A percentile compares a stretch with the other conserved stretches of the same genome.
Evolutionary conservation across 1,139 yeast genomes (phyloP).

Genomic region (Suhomyces bribrorum): DNA sequence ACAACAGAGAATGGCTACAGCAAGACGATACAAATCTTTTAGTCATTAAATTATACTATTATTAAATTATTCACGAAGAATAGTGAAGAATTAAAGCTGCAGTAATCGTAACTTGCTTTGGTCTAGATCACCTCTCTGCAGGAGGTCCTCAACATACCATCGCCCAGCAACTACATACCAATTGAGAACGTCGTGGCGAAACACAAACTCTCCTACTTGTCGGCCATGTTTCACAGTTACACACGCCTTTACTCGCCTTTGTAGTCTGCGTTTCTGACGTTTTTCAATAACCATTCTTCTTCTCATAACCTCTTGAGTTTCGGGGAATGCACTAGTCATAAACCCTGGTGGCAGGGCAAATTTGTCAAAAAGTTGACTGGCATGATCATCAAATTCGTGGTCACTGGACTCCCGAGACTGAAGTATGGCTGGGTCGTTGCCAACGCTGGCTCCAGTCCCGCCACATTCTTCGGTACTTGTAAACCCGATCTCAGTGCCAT

Average conservation of each 20-base stretch:
- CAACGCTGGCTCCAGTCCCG: slow-evolving; percentile 14
- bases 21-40: no score
- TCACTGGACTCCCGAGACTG: slow-evolving; percentile 4
- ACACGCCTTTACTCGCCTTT: slow-evolving; percentile 16
- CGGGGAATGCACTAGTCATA: slow-evolving; percentile 62
- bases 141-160: slow-evolving; percentile 5
- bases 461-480: slow-evolving; percentile 2
- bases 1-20: no score
- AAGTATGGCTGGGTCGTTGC: no score
- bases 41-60: not conserved
- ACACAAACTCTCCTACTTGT: slow-evolving; percentile 23
- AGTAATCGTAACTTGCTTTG: slow-evolving; percentile 6
- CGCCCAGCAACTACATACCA: slow-evolving; percentile 17
- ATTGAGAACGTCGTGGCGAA: slow-evolving; percentile 19
- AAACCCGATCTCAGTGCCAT: slow-evolving; percentile 9
- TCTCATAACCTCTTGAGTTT: slow-evolving; percentile 48
- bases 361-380: slow-evolving; percentile 38
- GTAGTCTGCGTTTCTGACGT: slow-evolving; percentile 17
- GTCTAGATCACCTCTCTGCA: slow-evolving; percentile 4
- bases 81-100: slow-evolving; percentile 11
- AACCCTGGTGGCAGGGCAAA: slow-evolving; percentile 68
- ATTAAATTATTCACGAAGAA: slow-evolving; percentile 6
- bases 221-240: slow-evolving; percentile 14
- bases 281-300: slow-evolving; percentile 14
- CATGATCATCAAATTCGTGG: slow-evolving; percentile 14